Conservation (phyloP, 768 basidiomycete genomes). For the Cyclocybe aegerita region DNA sequence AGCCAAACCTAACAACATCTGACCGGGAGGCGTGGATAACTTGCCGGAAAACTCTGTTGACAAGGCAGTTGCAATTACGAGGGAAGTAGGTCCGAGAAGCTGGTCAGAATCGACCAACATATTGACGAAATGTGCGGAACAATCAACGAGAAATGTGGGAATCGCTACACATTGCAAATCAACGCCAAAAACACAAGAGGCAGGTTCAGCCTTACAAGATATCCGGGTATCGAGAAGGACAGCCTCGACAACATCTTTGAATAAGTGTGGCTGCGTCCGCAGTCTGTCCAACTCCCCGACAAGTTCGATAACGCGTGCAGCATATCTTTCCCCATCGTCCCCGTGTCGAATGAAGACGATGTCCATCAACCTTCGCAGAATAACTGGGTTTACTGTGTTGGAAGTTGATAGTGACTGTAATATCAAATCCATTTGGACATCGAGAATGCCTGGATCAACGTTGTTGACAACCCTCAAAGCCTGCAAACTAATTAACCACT, state of each 20-base stretch:
- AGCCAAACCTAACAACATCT: conserved; percentile 42
- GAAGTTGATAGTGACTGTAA: conserved; percentile 29
- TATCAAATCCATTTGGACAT: conserved; percentile 48
- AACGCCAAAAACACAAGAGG: conserved; percentile 2
- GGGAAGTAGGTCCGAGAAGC: conserved; percentile 51
- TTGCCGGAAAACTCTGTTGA: conserved; percentile 58
- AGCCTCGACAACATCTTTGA: conserved; percentile 58
- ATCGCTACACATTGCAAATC: conserved; percentile 6
- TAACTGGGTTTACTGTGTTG: conserved; percentile 39
- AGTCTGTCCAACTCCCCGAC: conserved; percentile 36
- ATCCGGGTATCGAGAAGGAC: conserved; percentile 47
- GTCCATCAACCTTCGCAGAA: conserved; percentile 14
- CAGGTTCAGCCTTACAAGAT: conserved; percentile 37
- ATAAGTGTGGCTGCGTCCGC: conserved; percentile 36
- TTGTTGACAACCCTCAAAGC: conserved; percentile 55
- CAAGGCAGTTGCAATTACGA: conserved; percentile 69
- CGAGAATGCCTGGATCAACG: conserved; percentile 60
- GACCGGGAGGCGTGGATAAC: conserved; percentile 34
- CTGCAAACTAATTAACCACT: conserved; percentile 38
- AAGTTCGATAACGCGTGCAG: conserved; percentile 44
- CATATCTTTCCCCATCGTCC: conserved; percentile 60
- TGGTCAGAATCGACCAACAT: conserved; percentile 37
- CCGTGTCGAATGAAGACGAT: conserved; percentile 18
- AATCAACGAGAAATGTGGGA: conserved; percentile 12
- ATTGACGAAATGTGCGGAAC: conserved; percentile 41